phyloP scores from a whole-genome alignment of 257 asterid genomes.

The Fraxinus excelsior region DNA sequence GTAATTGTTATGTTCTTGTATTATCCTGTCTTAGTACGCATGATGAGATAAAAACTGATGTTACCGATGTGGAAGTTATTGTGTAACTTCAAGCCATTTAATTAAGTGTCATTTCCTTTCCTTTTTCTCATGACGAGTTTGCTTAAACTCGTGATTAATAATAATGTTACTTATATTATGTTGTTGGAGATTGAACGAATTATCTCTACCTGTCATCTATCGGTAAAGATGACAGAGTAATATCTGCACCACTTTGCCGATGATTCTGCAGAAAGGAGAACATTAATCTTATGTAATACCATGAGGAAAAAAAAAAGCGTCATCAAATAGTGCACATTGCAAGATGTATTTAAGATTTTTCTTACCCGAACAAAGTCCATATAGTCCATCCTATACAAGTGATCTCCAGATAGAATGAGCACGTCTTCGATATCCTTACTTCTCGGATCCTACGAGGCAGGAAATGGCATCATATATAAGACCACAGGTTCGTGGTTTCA shows the following conservation, averaged over 20 bases:
- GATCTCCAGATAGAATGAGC: conserved; percentile 96
- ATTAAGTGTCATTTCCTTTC: background rate
- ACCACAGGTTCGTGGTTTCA: background rate
- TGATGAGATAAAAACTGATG: conserved; percentile 6
- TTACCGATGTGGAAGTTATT: background rate
- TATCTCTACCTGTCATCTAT: conserved; percentile 74
- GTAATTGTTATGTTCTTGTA: background rate
- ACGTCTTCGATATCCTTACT: conserved; percentile 93
- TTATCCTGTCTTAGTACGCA: background rate
- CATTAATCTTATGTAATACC: conserved; percentile 12
- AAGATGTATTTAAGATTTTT: background rate
- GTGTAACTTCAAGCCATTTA: background rate
- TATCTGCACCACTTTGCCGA: conserved; percentile 94
- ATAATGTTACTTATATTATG: background rate
- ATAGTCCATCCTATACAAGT: conserved; percentile 95
- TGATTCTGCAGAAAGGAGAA: conserved; percentile 62
- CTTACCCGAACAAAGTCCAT: conserved; percentile 90
- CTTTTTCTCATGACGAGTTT: background rate
- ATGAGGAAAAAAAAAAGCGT: background rate
- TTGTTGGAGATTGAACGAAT: background rate
- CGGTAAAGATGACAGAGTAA: conserved; percentile 79
- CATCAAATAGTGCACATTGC: background rate
- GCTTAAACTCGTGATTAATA: background rate
- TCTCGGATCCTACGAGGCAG: conserved; percentile 73
- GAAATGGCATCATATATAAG: background rate